Base-by-base conservation (phyloP, 139 green algal species). In the Coelastrella sp. region DNA sequence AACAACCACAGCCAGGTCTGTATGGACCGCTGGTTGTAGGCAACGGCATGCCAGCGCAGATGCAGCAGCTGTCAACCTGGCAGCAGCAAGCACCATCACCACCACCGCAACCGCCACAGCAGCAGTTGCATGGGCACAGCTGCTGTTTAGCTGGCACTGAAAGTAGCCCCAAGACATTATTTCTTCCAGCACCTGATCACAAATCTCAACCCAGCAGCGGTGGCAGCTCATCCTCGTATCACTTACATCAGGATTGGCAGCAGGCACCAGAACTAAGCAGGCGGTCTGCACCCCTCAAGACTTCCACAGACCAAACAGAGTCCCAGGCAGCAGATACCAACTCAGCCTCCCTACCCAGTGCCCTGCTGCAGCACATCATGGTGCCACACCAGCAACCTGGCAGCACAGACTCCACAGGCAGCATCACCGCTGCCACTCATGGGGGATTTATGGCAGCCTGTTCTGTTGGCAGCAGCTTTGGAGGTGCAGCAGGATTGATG, bases 391-490 rank as follows among this genome's bases (percentile, higher is more conserved):
- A 70, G 63, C 63, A 70, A 17, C 12, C 63, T 70, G 12, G 63
- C 63, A 70, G 12, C 63, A 70, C 63, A 15, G 63, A 70, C 63
- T 70, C 63, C 14, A 15, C 12, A 15, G 19, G 68, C 68, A 87
- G 82, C 60, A 19, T 87, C 6, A 24, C 4, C 20, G 58, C 80
- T 19, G 80, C 80, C 20, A 85, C 58, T 6, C 80, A 85, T 85
- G 80, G 80, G n/a, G 80, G 80, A 59, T 85, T 85, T 7, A 24
- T 85, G 17, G 80, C 80, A 72, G 80, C 35, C 35, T 49, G 80
- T 24, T 57, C 78, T 59, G 35, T 79, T 17, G 59, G 87, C 87
- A 81, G 24, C 87, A 85, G 87, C 61, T 19, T 24, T 25, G 17
- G 24, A 4, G 27, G 8, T 49, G 60, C 60, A 11, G 63, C 15